Base-by-base conservation (phyloP, 768 basidiomycete genomes). In the Phlebiopsis gigantea region DNA sequence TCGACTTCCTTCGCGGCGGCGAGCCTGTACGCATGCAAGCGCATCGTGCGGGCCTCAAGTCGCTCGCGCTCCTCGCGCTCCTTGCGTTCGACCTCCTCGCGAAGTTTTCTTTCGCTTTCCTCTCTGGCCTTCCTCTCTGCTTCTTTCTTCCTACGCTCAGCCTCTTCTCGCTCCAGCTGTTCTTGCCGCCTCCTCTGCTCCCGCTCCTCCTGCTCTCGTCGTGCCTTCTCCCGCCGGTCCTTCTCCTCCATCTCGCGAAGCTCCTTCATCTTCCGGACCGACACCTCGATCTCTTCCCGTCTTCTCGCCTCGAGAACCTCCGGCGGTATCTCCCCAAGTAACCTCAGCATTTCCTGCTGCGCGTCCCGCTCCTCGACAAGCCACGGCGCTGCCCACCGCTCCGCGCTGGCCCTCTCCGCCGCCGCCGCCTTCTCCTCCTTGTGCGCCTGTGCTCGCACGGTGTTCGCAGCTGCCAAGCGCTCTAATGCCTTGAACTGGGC, bases 241-340 rank as follows among this genome's bases (percentile, higher is more conserved):
- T 21, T 25, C 54, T 55, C 45, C 21, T 55, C 54, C 3, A 34
- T 4, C 54, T 46, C 31, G 4, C 45, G 25, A 21, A 55, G 19
- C 19, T 55, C 54, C 21, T 46, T 31, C 54, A 55, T 46, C 45
- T 34, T 55, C 29, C 54, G 17, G 8, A 55, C 34, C 2, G 54
- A 46, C 31, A 46, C 45, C 24, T 14, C 28, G 8, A 55, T 29
- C 54, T 46, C 54, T 21, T 39, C 17, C 45, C 24, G 45, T n/a
- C 54, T 30, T 29, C 43, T 7, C 10, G 2, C 21, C 45, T 55
- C 54, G 8, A 14, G 45, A 15, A 28, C 45, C 8, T 30, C 21
- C 5, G 45, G 7, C 19, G 17, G 25, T 1, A 10, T 31, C 34
- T 31, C 45, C 47, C 54, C 19, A 51, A n/a, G 34, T 2, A 51